These are phyloP conservation scores for Verbascum thapsus DNA, from an alignment of 257 asterid genomes.

Conservation along the genomic window DNA sequence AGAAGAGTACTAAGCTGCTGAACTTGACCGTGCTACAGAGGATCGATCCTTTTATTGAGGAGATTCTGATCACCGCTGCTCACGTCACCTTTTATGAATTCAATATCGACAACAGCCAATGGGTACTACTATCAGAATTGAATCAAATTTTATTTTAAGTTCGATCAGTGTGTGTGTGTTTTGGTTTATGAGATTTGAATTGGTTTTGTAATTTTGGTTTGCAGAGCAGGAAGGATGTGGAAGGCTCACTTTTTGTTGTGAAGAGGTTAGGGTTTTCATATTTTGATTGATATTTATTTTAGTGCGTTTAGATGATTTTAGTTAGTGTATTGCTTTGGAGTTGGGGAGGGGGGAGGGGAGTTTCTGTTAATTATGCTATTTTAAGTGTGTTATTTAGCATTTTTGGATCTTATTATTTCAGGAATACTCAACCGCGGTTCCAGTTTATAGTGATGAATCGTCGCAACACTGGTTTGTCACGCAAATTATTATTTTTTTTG, in stretches of 20 bases:
- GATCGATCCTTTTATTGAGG: slow-evolving; percentile 77
- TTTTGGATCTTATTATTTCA: slow-evolving; percentile 40
- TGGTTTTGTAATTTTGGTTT: slow-evolving; percentile 23
- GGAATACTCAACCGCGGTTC: slow-evolving; percentile 75
- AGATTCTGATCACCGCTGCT: slow-evolving; percentile 74
- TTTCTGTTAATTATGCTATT: neutral
- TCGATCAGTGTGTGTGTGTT: no score
- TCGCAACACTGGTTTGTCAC: slow-evolving; percentile 58
- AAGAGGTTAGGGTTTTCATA: slow-evolving; percentile 54
- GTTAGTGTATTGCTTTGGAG: slow-evolving; percentile 13
- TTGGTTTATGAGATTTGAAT: neutral
- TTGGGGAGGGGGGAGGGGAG: slow-evolving; percentile 11
- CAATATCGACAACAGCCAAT: slow-evolving; percentile 63
- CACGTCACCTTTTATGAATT: slow-evolving; percentile 79
- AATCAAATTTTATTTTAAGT: no score
- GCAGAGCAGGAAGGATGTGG: slow-evolving; percentile 92
- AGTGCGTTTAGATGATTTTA: slow-evolving; percentile 24
- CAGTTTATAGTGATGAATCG: slow-evolving; percentile 93
- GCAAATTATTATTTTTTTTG: neutral
- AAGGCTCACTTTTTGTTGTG: slow-evolving; percentile 92
- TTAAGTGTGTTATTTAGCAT: neutral
- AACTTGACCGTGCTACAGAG: slow-evolving; percentile 87
- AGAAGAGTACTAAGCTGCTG: slow-evolving; percentile 67
- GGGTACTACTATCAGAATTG: slow-evolving; percentile 57
- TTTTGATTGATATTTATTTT: slow-evolving; percentile 10